Base-by-base conservation (phyloP, 2,329 filamentous ascomycete species). In the Thelonectria rubi region DNA sequence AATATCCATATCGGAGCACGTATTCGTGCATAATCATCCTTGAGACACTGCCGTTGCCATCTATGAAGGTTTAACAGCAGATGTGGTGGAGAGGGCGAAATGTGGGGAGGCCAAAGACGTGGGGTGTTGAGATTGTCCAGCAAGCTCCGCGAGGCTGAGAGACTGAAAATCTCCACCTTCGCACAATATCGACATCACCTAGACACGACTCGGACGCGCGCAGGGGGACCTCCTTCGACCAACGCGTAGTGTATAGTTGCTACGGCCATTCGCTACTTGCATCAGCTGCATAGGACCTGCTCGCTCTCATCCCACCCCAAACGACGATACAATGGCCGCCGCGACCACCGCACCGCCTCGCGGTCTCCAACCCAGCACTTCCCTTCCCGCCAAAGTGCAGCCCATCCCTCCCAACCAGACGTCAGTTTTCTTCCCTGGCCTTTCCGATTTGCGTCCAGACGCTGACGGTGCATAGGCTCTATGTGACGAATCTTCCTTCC, bases 401-500 rank as follows among this genome's bases (percentile, higher is more conserved):
- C 77, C 83, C 17, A 81, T 85, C 52, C 80, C 88, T 63, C 90
- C 91, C 46, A 94, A 92, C 73, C 91, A 93, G 78, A 93, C 91
- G 88, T 91, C 76, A 80, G 88, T 81, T 64, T 64, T 32, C 69
- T 66, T 32, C 61, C 43, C 26, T 57, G 30, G 11, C 5, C 24
- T 17, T 6, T 30, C 9, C 14, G 11, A 42, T 11, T 6, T 17
- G 18, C 5, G 32, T 53, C 48, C 20, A 6, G n/a, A 12, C 32
- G 26, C 66, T 69, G 49, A 63, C 17, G 26, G 12, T 26, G n/a
- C 9, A 2, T 49, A 96, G 92, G 10, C 86, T 99, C 65, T 99
- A 98, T 75, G 85, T 97, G 71, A 91, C 88, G 54, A 97, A 97
- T 72, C 85, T 99, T 2, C 86, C 86, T 1, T 93, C 92, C 20